Conservation (phyloP, 2,329 filamentous ascomycete species). For the Colletotrichum agaves region DNA sequence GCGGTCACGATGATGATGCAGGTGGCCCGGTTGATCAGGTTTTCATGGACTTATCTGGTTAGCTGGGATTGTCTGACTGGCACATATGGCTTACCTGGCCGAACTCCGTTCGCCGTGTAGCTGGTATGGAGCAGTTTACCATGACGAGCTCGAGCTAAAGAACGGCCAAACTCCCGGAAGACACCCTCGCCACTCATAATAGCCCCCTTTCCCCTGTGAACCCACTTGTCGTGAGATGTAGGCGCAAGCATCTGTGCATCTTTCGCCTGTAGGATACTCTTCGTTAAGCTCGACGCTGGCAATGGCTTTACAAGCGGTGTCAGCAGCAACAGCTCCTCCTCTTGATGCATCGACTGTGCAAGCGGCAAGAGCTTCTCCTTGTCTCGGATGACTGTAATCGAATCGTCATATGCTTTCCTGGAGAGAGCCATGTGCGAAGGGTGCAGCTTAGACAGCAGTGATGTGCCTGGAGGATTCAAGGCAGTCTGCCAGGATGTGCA, state of each 20-base stretch:
- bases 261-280: conserved; percentile 70
- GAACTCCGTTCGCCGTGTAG: conserved; percentile 91
- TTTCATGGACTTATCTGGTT: conserved; percentile 76
- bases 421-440: conserved; percentile 85
- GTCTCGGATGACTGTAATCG: conserved; percentile 92
- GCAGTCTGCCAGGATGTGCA: conserved; percentile 94
- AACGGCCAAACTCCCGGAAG: conserved; percentile 88
- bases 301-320: conserved; percentile 92
- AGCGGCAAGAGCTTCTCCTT: conserved; percentile 87
- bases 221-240: conserved; percentile 64
- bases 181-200: conserved; percentile 94
- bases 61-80: conserved; percentile 9
- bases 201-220: conserved; percentile 67
- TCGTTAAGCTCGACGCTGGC: conserved; percentile 87
- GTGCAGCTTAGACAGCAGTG: conserved; percentile 81
- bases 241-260: conserved; percentile 48
- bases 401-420: conserved; percentile 87
- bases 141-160: conserved; percentile 85
- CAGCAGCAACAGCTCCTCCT: conserved; percentile 88
- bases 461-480: conserved; percentile 84
- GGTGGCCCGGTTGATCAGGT: conserved; percentile 86
- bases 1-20: conserved; percentile 92
- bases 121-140: conserved; percentile 93
- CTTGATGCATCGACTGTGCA: conserved; percentile 81
- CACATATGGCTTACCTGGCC: conserved; percentile 64